Evolutionary conservation across 2,329 filamentous ascomycete species (phyloP).

Genomic region (Fusarium sp.): DNA sequence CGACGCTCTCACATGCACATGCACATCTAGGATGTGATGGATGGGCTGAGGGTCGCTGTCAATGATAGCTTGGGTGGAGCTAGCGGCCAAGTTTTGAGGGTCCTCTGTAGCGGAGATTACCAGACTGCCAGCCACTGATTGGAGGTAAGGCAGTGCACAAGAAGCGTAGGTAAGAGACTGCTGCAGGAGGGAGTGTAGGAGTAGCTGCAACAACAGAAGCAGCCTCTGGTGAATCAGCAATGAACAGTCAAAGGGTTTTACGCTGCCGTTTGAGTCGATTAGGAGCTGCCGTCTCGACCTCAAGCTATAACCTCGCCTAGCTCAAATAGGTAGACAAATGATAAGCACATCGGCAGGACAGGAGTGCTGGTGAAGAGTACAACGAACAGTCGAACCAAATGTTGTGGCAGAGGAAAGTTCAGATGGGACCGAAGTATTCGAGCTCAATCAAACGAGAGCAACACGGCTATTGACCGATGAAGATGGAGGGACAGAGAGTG

Average conservation of each 20-base stretch:
- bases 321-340: slow-evolving; percentile 3
- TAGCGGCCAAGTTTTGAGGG: slow-evolving; percentile 29
- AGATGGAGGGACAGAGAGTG: slow-evolving; percentile 18
- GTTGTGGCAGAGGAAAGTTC: neutral
- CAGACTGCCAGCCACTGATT: slow-evolving; percentile 33
- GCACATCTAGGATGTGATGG: slow-evolving; percentile 28
- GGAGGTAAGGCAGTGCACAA: slow-evolving; percentile 27
- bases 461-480: slow-evolving; percentile 24
- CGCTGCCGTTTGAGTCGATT: neutral
- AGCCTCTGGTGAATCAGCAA: neutral
- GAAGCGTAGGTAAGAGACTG: slow-evolving; percentile 14
- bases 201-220: slow-evolving; percentile 2
- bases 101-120: slow-evolving; percentile 18
- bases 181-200: slow-evolving; percentile 21
- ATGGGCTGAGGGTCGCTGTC: slow-evolving; percentile 30
- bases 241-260: slow-evolving; percentile 2
- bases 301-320: slow-evolving; percentile 1
- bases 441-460: slow-evolving; percentile 17
- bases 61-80: slow-evolving; percentile 34
- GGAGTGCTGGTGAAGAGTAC: neutral
- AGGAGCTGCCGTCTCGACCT: slow-evolving; percentile 1
- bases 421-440: neutral
- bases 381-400: neutral
- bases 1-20: slow-evolving; percentile 20
- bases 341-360: neutral